Conservation (phyloP, 352 stramenopile species). For the Phytopythium ostracodes region DNA sequence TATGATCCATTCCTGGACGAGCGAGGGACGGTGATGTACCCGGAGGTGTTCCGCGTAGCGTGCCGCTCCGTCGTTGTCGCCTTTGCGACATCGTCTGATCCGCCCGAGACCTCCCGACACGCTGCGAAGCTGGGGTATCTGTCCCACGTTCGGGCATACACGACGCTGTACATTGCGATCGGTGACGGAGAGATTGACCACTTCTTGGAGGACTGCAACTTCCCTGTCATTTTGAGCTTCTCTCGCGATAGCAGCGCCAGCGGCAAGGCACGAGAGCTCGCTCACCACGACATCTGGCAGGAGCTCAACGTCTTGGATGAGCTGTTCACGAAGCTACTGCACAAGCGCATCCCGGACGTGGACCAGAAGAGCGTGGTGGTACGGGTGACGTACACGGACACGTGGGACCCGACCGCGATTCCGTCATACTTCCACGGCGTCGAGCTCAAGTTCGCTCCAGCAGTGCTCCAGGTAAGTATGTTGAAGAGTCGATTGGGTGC, state of each 20-base stretch:
- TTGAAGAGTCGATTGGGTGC: too few species aligned
- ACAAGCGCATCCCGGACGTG: slow-evolving; percentile 31
- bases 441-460: slow-evolving; percentile 49
- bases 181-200: slow-evolving; percentile 60
- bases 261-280: slow-evolving; percentile 17
- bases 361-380: slow-evolving; percentile 26
- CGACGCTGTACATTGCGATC: slow-evolving; percentile 41
- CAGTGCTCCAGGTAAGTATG: slow-evolving; percentile 56
- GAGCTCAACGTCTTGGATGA: slow-evolving; percentile 31
- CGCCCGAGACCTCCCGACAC: slow-evolving; percentile 43
- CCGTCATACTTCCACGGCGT: slow-evolving; percentile 69
- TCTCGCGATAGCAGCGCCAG: background rate
- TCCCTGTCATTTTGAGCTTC: slow-evolving; percentile 64
- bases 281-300: slow-evolving; percentile 30
- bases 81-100: slow-evolving; percentile 43
- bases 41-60: slow-evolving; percentile 47
- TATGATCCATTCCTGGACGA: slow-evolving; percentile 30
- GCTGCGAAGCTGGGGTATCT: slow-evolving; percentile 59
- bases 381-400: slow-evolving; percentile 57
- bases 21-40: slow-evolving; percentile 41
- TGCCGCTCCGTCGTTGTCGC: slow-evolving; percentile 34
- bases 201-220: slow-evolving; percentile 70
- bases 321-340: slow-evolving; percentile 32
- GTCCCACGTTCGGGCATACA: slow-evolving; percentile 61
- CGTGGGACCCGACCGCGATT: slow-evolving; percentile 34